A percentile compares a stretch with the other conserved stretches of the same genome.
Conservation (phyloP, 805 yeast genomes). For the Ogataea nitratoaversa region DNA sequence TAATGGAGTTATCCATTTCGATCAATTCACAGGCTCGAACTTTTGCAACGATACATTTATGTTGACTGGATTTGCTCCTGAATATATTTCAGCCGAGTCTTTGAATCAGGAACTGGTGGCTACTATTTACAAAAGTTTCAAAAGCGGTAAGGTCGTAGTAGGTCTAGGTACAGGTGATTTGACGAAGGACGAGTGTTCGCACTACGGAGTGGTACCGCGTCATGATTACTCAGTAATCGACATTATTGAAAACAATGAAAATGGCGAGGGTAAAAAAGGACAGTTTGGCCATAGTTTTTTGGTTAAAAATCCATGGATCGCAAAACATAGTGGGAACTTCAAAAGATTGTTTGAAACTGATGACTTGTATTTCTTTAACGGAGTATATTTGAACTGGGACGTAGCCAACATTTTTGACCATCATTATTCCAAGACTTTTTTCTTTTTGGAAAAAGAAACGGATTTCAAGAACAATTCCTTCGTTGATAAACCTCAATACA, state of each 20-base stretch:
- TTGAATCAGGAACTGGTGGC: constrained; percentile 31
- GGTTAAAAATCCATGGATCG: constrained; percentile 46
- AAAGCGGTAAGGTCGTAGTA: constrained; percentile 37
- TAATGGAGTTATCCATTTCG: constrained; percentile 40
- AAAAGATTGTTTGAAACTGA: constrained; percentile 24
- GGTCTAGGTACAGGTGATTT: constrained; percentile 67
- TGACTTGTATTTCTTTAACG: constrained; percentile 38
- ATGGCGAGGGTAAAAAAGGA: constrained; percentile 1
- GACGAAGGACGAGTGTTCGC: constrained; percentile 30
- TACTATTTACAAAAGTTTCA: constrained; percentile 28
- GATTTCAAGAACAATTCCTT: constrained; percentile 1
- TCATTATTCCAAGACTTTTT: constrained; percentile 24
- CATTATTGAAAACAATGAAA: constrained; percentile 20
- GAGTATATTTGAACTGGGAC: constrained; percentile 67
- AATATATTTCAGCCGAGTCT: constrained; percentile 36
- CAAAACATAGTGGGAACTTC: constrained; percentile 5
- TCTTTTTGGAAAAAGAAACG: constrained; percentile 32
- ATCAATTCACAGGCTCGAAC: constrained; percentile 69
- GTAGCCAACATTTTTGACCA: constrained; percentile 21
- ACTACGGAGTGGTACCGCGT: constrained; percentile 41
- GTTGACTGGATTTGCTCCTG: constrained; percentile 74
- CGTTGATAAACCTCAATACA: constrained; percentile 32
- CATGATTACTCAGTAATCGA: constrained; percentile 70
- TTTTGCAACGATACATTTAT: constrained; percentile 64
- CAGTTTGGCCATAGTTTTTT: constrained; percentile 20